phyloP scores from a whole-genome alignment of 2,329 filamentous ascomycete species.

The Immersiporthe knoxdaviesiana region DNA sequence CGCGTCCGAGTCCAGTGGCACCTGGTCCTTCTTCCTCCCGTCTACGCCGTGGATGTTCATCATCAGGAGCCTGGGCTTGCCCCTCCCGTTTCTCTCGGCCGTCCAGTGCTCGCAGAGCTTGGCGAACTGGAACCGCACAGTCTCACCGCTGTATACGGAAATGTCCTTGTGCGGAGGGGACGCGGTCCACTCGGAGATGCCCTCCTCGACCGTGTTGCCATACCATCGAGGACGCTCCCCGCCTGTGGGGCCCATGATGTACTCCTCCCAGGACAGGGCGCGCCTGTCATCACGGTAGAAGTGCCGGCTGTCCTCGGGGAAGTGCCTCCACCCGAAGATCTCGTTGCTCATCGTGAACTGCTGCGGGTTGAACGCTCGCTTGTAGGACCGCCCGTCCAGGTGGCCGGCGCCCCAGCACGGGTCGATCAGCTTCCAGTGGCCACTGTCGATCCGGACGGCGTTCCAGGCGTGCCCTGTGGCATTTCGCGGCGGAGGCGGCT shows the following conservation, averaged over 20 bases:
- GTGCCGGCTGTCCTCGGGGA: constrained; percentile 66
- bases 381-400: constrained; percentile 63
- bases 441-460: constrained; percentile 82
- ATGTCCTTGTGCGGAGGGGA: constrained; percentile 64
- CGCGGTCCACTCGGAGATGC: constrained; percentile 61
- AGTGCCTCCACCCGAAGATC: constrained; percentile 80
- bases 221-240: constrained; percentile 54
- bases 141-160: constrained; percentile 54
- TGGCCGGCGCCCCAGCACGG: constrained; percentile 90
- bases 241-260: constrained; percentile 65
- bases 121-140: constrained; percentile 78
- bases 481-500: constrained; percentile 66
- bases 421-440: constrained; percentile 90
- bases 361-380: constrained; percentile 67
- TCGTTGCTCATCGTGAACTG: constrained; percentile 70
- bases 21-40: constrained; percentile 67
- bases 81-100: constrained; percentile 66
- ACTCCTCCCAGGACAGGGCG: constrained; percentile 77
- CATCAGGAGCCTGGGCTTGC: constrained; percentile 72
- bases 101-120: constrained; percentile 84
- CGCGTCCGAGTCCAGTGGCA: constrained; percentile 77
- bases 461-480: constrained; percentile 85
- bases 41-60: constrained; percentile 68
- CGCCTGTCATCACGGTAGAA: constrained; percentile 79
- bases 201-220: constrained; percentile 51